A percentile compares a stretch with the other conserved stretches of the same genome.
phyloP scores from a whole-genome alignment of 352 stramenopile genomes.

The Phytophthora hybrid region DNA sequence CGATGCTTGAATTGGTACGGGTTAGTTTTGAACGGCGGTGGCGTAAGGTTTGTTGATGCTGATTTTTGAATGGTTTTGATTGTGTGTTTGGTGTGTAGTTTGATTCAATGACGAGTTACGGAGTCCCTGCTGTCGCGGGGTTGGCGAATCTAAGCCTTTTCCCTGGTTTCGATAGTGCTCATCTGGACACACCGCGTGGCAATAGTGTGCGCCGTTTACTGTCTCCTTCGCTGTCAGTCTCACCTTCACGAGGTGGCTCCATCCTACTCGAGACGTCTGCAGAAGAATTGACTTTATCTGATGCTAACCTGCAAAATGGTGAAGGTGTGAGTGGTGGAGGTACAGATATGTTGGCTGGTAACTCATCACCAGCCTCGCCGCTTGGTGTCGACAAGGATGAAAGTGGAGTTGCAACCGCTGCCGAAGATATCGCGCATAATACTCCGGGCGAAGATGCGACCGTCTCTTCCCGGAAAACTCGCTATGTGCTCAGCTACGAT shows the following conservation, averaged over 20 bases:
- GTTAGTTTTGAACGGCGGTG: not conserved
- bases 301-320: not conserved
- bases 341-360: not conserved
- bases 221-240: slow-evolving; percentile 34
- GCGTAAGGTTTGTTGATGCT: not conserved
- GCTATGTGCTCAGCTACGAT: slow-evolving; percentile 80
- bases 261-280: slow-evolving; percentile 10
- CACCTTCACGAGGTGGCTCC: slow-evolving; percentile 20
- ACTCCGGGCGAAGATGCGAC: not conserved
- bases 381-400: not conserved
- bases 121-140: slow-evolving; percentile 64
- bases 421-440: not conserved
- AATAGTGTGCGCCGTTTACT: slow-evolving; percentile 58
- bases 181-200: slow-evolving; percentile 46
- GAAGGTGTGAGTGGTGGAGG: not conserved
- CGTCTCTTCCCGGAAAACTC: slow-evolving; percentile 26
- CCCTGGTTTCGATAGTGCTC: slow-evolving; percentile 41
- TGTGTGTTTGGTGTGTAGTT: slow-evolving; percentile 48
- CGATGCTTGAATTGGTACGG: slow-evolving; percentile 68
- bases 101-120: slow-evolving; percentile 69
- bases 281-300: slow-evolving; percentile 7
- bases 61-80: not conserved
- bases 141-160: slow-evolving; percentile 69
- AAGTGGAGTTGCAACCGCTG: not conserved
- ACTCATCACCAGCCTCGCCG: not conserved